These are phyloP conservation scores for Ephemerocybe angulata DNA, from an alignment of 768 basidiomycete species.

Conservation along the genomic window DNA sequence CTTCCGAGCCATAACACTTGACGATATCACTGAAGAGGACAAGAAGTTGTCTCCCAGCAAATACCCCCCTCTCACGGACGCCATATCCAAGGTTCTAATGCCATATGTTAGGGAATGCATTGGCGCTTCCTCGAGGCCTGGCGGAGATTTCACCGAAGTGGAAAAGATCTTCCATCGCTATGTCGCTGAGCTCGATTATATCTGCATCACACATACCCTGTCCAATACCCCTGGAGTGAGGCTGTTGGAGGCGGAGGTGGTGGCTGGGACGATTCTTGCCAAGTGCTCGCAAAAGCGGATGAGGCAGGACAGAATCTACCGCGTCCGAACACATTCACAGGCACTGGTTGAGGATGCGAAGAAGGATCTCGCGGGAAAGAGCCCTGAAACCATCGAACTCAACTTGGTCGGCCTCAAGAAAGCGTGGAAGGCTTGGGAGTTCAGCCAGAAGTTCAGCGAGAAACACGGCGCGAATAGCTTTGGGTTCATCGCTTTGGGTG, in stretches of 20 bases:
- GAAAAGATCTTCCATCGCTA: conserved; percentile 49
- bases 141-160: conserved; percentile 25
- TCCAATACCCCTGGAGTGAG: conserved; percentile 51
- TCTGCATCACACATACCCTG: conserved; percentile 64
- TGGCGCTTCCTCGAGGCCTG: conserved; percentile 12
- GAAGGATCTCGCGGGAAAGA: conserved; percentile 28
- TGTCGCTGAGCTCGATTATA: conserved; percentile 64
- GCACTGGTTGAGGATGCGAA: conserved; percentile 36
- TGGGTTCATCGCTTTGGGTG: conserved; percentile 57
- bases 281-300: conserved; percentile 62
- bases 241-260: conserved; percentile 70
- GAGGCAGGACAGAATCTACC: conserved; percentile 53
- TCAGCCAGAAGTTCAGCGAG: conserved; percentile 31
- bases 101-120: conserved; percentile 28
- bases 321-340: conserved; percentile 60
- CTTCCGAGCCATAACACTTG: conserved; percentile 57
- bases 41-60: conserved; percentile 14
- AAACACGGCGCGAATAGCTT: conserved; percentile 62
- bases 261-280: conserved; percentile 70
- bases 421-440: conserved; percentile 67
- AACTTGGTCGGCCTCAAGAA: conserved; percentile 37
- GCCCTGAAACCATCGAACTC: conserved; percentile 19
- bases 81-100: conserved; percentile 34
- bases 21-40: conserved; percentile 26
- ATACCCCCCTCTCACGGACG: conserved; percentile 27